Evolutionary conservation across 139 green algal species (phyloP), one percentile per base, ranked within the genome.

Genomic region (Pedinophyceae sp.): DNA sequence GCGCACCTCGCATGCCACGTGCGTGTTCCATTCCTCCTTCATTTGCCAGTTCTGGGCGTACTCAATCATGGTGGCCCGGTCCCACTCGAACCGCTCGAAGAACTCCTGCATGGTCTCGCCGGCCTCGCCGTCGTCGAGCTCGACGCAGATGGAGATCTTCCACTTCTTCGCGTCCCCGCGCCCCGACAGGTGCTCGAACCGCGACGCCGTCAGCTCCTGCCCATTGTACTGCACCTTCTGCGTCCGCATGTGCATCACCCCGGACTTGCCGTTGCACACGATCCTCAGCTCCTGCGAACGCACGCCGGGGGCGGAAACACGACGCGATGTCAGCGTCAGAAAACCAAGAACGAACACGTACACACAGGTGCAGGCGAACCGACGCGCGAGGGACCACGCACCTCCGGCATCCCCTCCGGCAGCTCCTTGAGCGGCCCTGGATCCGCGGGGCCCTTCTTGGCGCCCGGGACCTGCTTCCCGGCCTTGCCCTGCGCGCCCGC

Each of bases 91-190:
- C n/a, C n/a, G n/a, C 10, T 43, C 49, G 16, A 55, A 29, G 5
- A 6, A 55, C 17, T 59, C 63, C 52, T 58, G 19, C 3, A 58
- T 52, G 10, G 30, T 47, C 15, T 25, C 13, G 3, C 6, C 19
- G 4, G 55, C 41, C 41, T 61, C 20, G 10, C 65, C 65, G 2
- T 64, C 40, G 5, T 50, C 39, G 25, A 43, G 51, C 20, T 54
- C 43, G 1, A 46, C 22, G 40, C 49, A 87, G 10, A 93, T 43
- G 54, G 68, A 84, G 45, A 30, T 63, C 74, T 88, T 89, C 84
- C 84, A 93, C 65, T 93, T 93, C 66, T 89, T 93, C 43, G 84
- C 77, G 16, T 86, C 74, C 0, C 67, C 78, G 60, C 75, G 78
- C 25, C 84, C 84, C 46, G 75, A 83, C 18, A 87, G 18, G 27